These are phyloP conservation scores for Phylloporus scabripes DNA, from an alignment of 768 basidiomycete species.

Conservation along the genomic window DNA sequence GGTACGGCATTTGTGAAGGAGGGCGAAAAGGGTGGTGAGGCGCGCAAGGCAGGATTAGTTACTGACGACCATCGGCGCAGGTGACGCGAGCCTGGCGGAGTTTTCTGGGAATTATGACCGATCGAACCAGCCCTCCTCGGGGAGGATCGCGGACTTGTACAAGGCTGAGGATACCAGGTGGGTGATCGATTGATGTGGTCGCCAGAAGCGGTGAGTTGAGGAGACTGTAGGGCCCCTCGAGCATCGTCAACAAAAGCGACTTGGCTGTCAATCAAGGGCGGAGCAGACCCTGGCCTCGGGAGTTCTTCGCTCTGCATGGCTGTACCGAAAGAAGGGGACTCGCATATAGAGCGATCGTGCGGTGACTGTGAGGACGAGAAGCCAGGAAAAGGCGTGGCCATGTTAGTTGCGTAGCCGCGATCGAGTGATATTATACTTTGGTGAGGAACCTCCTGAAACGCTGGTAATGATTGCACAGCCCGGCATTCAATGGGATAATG, in stretches of 20 bases:
- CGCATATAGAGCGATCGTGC: slow-evolving; percentile 25
- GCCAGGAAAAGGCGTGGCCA: slow-evolving; percentile 28
- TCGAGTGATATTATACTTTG: slow-evolving; percentile 19
- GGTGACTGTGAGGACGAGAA: slow-evolving; percentile 28
- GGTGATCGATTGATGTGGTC: slow-evolving; percentile 18
- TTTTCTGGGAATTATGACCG: slow-evolving; percentile 27
- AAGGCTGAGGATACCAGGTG: slow-evolving; percentile 18
- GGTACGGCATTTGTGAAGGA: slow-evolving; percentile 10
- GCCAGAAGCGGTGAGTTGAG: slow-evolving; percentile 10
- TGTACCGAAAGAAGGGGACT: slow-evolving; percentile 24
- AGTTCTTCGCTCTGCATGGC: slow-evolving; percentile 19
- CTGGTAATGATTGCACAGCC: slow-evolving; percentile 17
- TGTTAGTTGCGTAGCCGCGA: slow-evolving; percentile 18
- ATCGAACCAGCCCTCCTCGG: slow-evolving; percentile 29
- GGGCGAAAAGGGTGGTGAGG: slow-evolving; percentile 16
- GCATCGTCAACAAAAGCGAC: slow-evolving; percentile 26
- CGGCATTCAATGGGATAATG: slow-evolving; percentile 13
- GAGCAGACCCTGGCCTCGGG: slow-evolving; percentile 26
- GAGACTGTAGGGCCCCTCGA: slow-evolving; percentile 18
- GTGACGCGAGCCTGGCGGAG: slow-evolving; percentile 26
- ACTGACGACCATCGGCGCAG: slow-evolving; percentile 30
- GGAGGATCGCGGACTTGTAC: slow-evolving; percentile 30
- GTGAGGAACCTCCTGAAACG: slow-evolving; percentile 14
- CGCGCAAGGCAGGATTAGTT: slow-evolving; percentile 24
- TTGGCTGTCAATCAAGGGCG: slow-evolving; percentile 26